phyloP scores from a whole-genome alignment of 192 early-diverging fungal genomes.

The Mortierella alpina region DNA sequence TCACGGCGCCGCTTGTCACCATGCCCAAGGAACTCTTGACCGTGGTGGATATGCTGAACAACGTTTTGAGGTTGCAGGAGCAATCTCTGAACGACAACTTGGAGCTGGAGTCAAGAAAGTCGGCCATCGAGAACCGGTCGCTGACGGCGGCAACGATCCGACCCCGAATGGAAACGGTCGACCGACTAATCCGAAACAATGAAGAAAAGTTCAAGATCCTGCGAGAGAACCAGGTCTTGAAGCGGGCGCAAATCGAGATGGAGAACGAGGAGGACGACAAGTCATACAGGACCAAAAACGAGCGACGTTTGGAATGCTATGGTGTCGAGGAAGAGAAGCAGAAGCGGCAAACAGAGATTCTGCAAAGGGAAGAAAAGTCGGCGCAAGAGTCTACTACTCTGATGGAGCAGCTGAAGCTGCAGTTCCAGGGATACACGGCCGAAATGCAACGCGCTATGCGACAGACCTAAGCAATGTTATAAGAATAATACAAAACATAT shows the following conservation, averaged over 20 bases:
- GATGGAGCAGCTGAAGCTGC: conserved; percentile 42
- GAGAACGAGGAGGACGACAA: conserved; percentile 9
- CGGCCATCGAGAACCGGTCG: conserved; percentile 28
- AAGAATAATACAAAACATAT: no score
- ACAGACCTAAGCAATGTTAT: not conserved
- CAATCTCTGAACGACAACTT: not conserved
- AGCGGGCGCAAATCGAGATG: conserved; percentile 14
- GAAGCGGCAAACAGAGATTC: conserved; percentile 10
- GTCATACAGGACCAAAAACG: not conserved
- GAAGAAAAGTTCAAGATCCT: conserved; percentile 24
- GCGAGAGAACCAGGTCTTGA: conserved; percentile 6
- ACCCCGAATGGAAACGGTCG: conserved; percentile 16
- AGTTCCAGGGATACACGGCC: conserved; percentile 20
- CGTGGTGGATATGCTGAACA: conserved; percentile 30
- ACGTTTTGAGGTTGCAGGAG: conserved; percentile 17
- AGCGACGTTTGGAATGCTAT: conserved; percentile 10
- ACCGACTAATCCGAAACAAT: conserved; percentile 3
- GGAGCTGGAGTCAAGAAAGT: conserved; percentile 11
- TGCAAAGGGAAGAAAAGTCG: conserved; percentile 22
- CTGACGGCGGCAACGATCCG: conserved; percentile 8
- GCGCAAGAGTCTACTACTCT: conserved; percentile 16
- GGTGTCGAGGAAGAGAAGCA: conserved; percentile 10
- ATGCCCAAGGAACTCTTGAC: conserved; percentile 13
- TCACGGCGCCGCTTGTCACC: conserved; percentile 22
- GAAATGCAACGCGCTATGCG: conserved; percentile 30